Evolutionary conservation across 192 early-diverging fungal species (phyloP), one percentile per base, ranked within the genome.

Genomic region (Coemansia sp.): DNA sequence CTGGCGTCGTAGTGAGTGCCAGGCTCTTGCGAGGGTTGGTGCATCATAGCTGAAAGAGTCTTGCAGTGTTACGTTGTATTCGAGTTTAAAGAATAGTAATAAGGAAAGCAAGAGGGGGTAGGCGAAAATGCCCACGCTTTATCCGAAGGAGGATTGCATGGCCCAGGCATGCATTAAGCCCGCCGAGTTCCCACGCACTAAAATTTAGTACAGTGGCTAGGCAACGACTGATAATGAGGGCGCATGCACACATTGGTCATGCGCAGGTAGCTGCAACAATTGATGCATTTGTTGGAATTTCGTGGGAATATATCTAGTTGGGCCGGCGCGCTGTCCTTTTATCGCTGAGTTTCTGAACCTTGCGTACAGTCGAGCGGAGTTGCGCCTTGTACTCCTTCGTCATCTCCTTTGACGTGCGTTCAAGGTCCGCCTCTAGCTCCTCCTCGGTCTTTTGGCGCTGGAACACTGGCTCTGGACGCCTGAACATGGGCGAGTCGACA

Each of bases 381-480:
- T 74, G 69, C 48, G 65, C 56, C 75, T 72, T 82, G 69, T 73
- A 82, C 50, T 77, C 75, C 59, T 65, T 67, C 3, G 69, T 50
- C 46, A 70, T 62, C 54, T 69, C 67, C 2, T n/a, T 34, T 36
- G 74, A 65, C 17, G 21, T 45, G n/a, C 34, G 51, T 2, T 50
- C 72, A 39, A 82, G 63, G 21, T 77, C 74, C 31, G 44, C 66
- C 34, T 82, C 71, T 40, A 82, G 72, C 66, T 82, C 79, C 64
- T 82, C 79, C 19, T 76, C 74, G 37, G 74, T 74, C 66, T 74
- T 74, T 31, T 82, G 79, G 19, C 79, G 71, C 72, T 74, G 79
- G 79, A 82, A 82, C 44, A 44, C 63, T 2, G 79, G 54, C 64
- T 82, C 79, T 1, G 79, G 79, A n/a, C 62, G 50, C 33, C 27